Evolutionary conservation across 192 early-diverging fungal species (phyloP).

Genomic region (Kickxella alabastrina): DNA sequence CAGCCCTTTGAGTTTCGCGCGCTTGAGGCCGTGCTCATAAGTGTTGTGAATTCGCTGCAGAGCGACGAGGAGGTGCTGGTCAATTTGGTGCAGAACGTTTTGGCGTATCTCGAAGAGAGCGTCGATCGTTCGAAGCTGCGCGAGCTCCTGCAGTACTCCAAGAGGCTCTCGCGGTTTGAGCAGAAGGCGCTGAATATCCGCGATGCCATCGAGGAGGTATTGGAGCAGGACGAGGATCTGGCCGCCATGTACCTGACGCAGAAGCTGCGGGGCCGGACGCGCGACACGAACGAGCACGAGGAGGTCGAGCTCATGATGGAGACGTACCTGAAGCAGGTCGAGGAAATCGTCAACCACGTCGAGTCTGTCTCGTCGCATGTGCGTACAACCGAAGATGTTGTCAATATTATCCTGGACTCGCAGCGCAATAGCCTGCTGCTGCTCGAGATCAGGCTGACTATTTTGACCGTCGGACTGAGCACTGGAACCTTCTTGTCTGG

Average conservation of each 20-base stretch:
- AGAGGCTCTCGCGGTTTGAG: constrained; percentile 74
- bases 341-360: constrained; percentile 76
- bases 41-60: constrained; percentile 64
- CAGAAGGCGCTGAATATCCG: constrained; percentile 72
- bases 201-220: constrained; percentile 72
- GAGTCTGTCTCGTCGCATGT: constrained; percentile 64
- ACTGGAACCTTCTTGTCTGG: constrained; percentile 70
- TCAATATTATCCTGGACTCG: constrained; percentile 77
- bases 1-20: constrained; percentile 60
- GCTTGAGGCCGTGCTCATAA: constrained; percentile 76
- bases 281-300: constrained; percentile 67
- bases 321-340: constrained; percentile 81
- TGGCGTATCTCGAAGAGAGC: constrained; percentile 70
- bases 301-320: constrained; percentile 90
- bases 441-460: constrained; percentile 77
- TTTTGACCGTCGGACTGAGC: constrained; percentile 72
- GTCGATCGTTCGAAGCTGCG: constrained; percentile 72
- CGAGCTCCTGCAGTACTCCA: constrained; percentile 72
- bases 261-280: constrained; percentile 60
- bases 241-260: constrained; percentile 86
- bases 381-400: constrained; percentile 78
- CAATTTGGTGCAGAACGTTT: constrained; percentile 60
- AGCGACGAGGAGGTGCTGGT: constrained; percentile 66
- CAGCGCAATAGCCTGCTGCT: constrained; percentile 82
- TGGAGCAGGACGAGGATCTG: constrained; percentile 86